These are phyloP conservation scores for Penicillium lagena DNA, from an alignment of 495 filamentous ascomycete species.

Conservation along the genomic window DNA sequence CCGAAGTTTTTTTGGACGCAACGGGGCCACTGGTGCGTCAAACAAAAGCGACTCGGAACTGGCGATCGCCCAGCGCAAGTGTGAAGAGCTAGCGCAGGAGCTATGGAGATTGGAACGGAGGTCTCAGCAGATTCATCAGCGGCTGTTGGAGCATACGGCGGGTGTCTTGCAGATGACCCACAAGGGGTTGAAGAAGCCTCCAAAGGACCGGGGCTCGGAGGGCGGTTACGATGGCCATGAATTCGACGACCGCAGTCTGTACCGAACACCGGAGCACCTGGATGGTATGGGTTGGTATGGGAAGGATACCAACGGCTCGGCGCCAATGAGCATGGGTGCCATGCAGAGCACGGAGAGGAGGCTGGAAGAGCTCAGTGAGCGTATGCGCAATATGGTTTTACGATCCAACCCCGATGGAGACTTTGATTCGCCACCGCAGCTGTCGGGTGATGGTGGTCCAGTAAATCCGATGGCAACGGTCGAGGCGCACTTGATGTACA, in stretches of 20 bases:
- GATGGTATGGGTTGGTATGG: constrained; percentile 43
- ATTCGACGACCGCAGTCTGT: constrained; percentile 78
- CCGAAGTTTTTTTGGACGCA: constrained; percentile 47
- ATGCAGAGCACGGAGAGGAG: constrained; percentile 58
- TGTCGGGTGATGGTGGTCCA: constrained; percentile 10
- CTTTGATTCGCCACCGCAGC: constrained; percentile 26
- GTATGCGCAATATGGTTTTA: constrained; percentile 60
- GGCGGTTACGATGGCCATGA: constrained; percentile 56
- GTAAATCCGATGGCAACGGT: constrained; percentile 23
- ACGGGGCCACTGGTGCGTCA: constrained; percentile 20
- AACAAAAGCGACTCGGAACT: constrained; percentile 68
- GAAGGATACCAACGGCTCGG: constrained; percentile 9
- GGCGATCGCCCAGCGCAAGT: constrained; percentile 66
- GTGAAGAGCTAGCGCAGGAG: constrained; percentile 76
- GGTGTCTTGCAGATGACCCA: constrained; percentile 87
- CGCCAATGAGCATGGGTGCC: constrained; percentile 20
- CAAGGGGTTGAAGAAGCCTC: constrained; percentile 49
- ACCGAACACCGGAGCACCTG: constrained; percentile 61
- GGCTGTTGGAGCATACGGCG: constrained; percentile 83
- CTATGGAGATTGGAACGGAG: constrained; percentile 71
- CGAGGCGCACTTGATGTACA: constrained; percentile 44
- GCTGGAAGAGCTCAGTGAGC: constrained; percentile 66
- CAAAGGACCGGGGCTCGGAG: constrained; percentile 48
- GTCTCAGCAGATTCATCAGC: constrained; percentile 60
- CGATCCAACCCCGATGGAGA: constrained; percentile 46